Conservation (phyloP, 129 eudicot genomes). For the Solidago caesia region DNA sequence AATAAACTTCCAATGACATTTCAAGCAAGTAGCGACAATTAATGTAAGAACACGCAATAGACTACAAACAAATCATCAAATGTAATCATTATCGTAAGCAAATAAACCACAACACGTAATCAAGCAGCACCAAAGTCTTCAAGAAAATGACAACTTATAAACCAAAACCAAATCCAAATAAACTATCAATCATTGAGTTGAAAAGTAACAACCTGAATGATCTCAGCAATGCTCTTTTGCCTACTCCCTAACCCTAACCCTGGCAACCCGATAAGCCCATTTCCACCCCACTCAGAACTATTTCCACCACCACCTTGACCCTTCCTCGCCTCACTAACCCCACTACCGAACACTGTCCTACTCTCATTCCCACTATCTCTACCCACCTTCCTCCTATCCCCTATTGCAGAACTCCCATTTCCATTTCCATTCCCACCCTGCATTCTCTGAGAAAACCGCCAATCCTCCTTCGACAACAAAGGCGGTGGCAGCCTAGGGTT, state of each 20-base stretch:
- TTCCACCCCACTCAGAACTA: constrained; percentile 66
- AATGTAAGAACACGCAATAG: neutral
- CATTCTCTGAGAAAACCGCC: constrained; percentile 79
- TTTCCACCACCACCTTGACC: constrained; percentile 30
- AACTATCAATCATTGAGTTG: no score
- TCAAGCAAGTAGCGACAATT: neutral
- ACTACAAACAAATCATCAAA: neutral
- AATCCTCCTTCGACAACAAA: constrained; percentile 83
- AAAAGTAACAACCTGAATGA: constrained; percentile 58
- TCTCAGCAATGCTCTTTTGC: constrained; percentile 87
- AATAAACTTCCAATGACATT: neutral
- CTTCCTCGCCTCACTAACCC: constrained; percentile 32
- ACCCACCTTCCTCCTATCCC: constrained; percentile 66
- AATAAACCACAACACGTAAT: neutral
- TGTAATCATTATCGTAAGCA: neutral
- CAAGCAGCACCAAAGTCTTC: neutral
- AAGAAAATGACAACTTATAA: constrained; percentile 15
- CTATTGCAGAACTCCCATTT: constrained; percentile 53
- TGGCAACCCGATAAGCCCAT: constrained; percentile 81
- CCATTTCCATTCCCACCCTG: constrained; percentile 45
- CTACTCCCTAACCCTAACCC: constrained; percentile 72
- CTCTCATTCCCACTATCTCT: constrained; percentile 36
- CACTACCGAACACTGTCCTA: constrained; percentile 43
- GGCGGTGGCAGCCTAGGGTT: constrained; percentile 97
- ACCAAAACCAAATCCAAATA: neutral